Evolutionary conservation across 805 yeast genomes (phyloP), one percentile per base, ranked within the genome.

Genomic region (Saturnispora galanensis): DNA sequence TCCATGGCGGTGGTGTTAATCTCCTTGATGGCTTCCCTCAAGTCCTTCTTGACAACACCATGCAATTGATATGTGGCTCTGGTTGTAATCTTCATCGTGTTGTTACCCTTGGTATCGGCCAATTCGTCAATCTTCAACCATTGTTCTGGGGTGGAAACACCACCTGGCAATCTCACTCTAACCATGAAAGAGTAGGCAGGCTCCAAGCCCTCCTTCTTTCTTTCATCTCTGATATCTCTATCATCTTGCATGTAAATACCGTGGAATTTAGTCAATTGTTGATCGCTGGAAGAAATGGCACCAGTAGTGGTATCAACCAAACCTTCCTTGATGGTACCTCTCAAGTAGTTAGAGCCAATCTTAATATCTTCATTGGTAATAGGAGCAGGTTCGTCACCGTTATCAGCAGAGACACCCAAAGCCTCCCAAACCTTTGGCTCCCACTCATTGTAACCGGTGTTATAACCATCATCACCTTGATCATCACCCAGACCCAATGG

Each of bases 221-320:
- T 81, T 55, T 84, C 83, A 46, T 90, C 97, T 64, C 97, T 77
- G 48, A 90, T 71, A 65, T 90, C 97, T 70, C 97, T 85, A 63
- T 90, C 97, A 64, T 90, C 97, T 69, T 90, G 97, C 95, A 90
- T 87, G 64, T 90, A 90, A 54, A 88, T 87, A 67, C 97, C 97
- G 65, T 90, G 97, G 77, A 90, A 90, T 67, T 90, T 90, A 53
- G 97, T 88, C 63, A 90, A 66, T 66, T 89, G 97, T 67, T 88
- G 95, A 65, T 88, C 97, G 47, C 77, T 76, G 11, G 96, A 93
- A 52, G 83, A 75, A 52, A 90, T 84, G 12, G 96, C 89, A 51
- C 97, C 96, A 9, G 97, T 90, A 4, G 87, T 71, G 46, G 74
- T 73, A 62, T 90, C 97, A 46, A 63, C 58, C 48, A 90, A 73